A percentile compares a stretch with the other conserved stretches of the same genome.
Evolutionary conservation across 2,329 filamentous ascomycete genomes (phyloP).

Genomic region (Microdochium paspali): DNA sequence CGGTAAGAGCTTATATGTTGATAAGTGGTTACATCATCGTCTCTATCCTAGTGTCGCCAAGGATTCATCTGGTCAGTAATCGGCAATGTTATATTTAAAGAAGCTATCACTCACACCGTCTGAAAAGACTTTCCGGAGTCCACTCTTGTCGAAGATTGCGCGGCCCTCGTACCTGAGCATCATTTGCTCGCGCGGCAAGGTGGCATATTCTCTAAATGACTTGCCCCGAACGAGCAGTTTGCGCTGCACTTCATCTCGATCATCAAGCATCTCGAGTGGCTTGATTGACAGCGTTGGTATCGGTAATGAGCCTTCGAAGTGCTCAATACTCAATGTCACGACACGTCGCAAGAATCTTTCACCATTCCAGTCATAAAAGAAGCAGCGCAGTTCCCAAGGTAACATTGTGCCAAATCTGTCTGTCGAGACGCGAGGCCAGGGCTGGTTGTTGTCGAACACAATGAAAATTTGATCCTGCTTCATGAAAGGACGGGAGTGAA

Average conservation of each 20-base stretch:
- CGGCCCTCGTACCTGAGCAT: constrained; percentile 1
- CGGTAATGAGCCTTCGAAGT: too few relatives aligned
- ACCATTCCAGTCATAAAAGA: too few relatives aligned
- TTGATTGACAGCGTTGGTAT: too few relatives aligned
- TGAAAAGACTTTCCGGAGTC: background rate
- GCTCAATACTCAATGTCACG: too few relatives aligned
- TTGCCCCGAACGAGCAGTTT: constrained; percentile 1
- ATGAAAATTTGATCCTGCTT: background rate
- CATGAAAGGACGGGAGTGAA: background rate
- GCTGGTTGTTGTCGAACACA: background rate
- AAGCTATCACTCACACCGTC: constrained; percentile 14
- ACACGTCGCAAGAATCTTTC: too few relatives aligned
- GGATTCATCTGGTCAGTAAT: background rate
- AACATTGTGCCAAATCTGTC: background rate
- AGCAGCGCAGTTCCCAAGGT: background rate
- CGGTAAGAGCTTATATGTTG: too few relatives aligned
- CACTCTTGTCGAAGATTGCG: background rate
- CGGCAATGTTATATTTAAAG: background rate
- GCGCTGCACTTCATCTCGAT: background rate
- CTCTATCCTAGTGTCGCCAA: background rate
- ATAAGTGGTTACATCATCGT: too few relatives aligned
- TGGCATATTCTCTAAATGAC: background rate
- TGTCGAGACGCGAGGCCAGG: background rate
- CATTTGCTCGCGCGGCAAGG: background rate
- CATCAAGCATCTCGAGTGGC: background rate